Evolutionary conservation across 2,329 filamentous ascomycete species (phyloP).

Genomic region (Tolypocladium cylindrosporum): DNA sequence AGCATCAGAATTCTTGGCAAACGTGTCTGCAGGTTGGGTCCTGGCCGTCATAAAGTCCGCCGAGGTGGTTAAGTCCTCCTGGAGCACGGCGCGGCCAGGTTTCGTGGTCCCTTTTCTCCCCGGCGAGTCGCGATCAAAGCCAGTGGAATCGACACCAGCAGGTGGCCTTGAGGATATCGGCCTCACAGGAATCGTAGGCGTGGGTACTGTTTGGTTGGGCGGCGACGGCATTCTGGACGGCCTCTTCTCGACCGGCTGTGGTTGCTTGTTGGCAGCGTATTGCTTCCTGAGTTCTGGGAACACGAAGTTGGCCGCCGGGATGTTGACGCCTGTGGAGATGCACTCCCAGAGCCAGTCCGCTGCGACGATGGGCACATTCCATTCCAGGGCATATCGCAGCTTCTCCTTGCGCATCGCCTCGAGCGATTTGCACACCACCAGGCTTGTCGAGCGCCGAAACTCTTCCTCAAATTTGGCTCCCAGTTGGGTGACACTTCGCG

Average conservation of each 20-base stretch:
- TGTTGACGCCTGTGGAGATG: constrained; percentile 45
- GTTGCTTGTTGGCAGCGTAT: constrained; percentile 10
- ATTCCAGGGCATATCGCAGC: constrained; percentile 62
- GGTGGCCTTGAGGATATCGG: constrained; percentile 4
- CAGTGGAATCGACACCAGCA: constrained; percentile 25
- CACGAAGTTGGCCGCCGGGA: constrained; percentile 35
- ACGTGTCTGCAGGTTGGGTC: constrained; percentile 22
- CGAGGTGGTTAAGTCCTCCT: constrained; percentile 16
- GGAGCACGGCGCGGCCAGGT: not conserved
- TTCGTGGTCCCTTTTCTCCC: constrained; percentile 6
- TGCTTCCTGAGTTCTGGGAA: constrained; percentile 34
- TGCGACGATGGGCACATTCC: constrained; percentile 71
- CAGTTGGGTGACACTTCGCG: constrained; percentile 64
- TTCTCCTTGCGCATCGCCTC: constrained; percentile 60
- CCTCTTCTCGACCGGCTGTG: not conserved
- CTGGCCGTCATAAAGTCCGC: constrained; percentile 32
- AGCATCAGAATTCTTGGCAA: constrained; percentile 16
- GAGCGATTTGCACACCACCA: constrained; percentile 63
- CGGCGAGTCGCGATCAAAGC: constrained; percentile 24
- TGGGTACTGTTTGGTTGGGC: constrained; percentile 1
- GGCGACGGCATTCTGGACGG: not conserved
- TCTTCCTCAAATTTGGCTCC: constrained; percentile 75
- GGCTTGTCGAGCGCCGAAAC: constrained; percentile 59
- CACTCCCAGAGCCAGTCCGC: constrained; percentile 81
- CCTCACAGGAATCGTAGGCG: not conserved